Percentiles rank a stretch among this genome's conserved stretches.
Conservation (phyloP, 2,329 filamentous ascomycete genomes). For the Blastomyces gilchristii region DNA sequence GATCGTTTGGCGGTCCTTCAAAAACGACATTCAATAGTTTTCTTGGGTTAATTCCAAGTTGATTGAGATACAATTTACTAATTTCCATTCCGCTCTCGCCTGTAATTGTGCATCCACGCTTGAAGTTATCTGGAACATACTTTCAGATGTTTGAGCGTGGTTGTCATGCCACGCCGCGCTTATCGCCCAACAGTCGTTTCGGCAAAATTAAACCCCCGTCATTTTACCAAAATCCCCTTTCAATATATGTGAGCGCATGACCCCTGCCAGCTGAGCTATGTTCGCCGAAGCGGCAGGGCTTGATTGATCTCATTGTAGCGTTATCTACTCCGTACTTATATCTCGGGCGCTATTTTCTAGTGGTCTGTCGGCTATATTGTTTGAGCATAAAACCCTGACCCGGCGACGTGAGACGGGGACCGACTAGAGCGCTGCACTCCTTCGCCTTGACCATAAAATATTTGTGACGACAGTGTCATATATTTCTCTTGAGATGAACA, state of each 20-base stretch:
- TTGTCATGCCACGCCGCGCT: not conserved
- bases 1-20: not conserved
- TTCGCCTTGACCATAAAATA: not conserved
- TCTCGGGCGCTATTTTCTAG: not conserved
- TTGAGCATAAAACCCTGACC: not conserved
- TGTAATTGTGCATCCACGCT: not conserved
- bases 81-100: not conserved
- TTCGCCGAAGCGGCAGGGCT: not conserved
- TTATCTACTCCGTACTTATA: not conserved
- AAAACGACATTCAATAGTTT: not conserved
- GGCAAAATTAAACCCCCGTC: not conserved
- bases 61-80: not conserved
- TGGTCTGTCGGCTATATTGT: too few species aligned
- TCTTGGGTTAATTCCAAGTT: not conserved
- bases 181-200: not conserved
- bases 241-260: not conserved
- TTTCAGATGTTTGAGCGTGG: not conserved
- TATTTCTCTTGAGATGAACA: not conserved
- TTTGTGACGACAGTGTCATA: not conserved
- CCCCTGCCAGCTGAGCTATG: not conserved
- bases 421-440: not conserved
- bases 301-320: not conserved
- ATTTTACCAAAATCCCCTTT: not conserved
- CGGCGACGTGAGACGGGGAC: not conserved
- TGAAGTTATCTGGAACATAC: not conserved